Percentiles rank a stretch among this genome's conserved stretches.
Conservation (phyloP, 2,329 filamentous ascomycete genomes). For the Alternaria gaisen region DNA sequence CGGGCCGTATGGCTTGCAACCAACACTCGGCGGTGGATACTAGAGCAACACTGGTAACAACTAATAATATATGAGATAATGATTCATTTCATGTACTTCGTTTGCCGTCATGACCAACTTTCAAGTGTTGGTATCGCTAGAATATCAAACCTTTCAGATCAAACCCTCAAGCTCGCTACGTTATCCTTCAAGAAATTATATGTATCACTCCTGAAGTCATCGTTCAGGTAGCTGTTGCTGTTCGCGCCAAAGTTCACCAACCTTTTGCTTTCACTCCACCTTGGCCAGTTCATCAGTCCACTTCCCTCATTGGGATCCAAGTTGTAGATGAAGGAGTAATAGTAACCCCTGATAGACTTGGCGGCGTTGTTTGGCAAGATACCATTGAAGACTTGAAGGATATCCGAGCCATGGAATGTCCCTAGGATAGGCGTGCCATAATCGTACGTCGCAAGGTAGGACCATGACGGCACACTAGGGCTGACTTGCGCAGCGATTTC, state of each 20-base stretch:
- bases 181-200: slow-evolving; percentile 54
- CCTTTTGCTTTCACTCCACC: slow-evolving; percentile 61
- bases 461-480: slow-evolving; percentile 72
- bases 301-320: slow-evolving; percentile 72
- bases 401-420: slow-evolving; percentile 76
- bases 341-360: slow-evolving; percentile 71
- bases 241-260: slow-evolving; percentile 61
- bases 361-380: slow-evolving; percentile 70
- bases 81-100: background rate
- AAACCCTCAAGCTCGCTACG: slow-evolving; percentile 26
- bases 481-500: slow-evolving; percentile 55
- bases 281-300: slow-evolving; percentile 60
- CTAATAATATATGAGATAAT: background rate
- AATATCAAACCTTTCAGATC: background rate
- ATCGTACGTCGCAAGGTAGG: slow-evolving; percentile 77
- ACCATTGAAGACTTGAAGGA: slow-evolving; percentile 74
- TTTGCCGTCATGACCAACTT: background rate
- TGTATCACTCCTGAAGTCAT: slow-evolving; percentile 59
- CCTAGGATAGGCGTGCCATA: slow-evolving; percentile 76
- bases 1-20: no score
- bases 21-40: no score
- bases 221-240: slow-evolving; percentile 51
- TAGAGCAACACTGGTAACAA: background rate
- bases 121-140: background rate
- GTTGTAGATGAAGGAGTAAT: slow-evolving; percentile 75